Percentiles rank a stretch among this genome's conserved stretches.
Evolutionary conservation across 495 filamentous ascomycete species (phyloP).

Genomic region (Trypethelium eluteriae): DNA sequence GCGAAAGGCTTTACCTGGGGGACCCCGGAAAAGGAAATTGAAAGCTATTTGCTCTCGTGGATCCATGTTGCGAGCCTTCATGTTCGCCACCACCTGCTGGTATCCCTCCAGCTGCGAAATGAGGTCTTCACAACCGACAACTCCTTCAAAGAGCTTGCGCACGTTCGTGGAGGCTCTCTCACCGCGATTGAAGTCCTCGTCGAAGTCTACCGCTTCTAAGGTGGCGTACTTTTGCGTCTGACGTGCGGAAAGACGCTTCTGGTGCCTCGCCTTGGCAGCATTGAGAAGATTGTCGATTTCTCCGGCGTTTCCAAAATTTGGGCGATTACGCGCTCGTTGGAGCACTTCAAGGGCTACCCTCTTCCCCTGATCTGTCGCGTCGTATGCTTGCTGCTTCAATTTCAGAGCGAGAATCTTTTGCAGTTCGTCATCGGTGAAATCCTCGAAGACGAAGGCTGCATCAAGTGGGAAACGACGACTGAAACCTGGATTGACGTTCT

Average conservation of each 20-base stretch:
- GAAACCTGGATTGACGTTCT: constrained; percentile 71
- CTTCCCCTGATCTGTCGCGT: constrained; percentile 38
- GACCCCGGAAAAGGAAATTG: constrained; percentile 58
- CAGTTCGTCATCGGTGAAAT: constrained; percentile 56
- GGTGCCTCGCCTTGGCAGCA: constrained; percentile 51
- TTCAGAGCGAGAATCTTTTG: constrained; percentile 51
- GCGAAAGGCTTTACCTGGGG: constrained; percentile 45
- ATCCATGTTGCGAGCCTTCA: constrained; percentile 48
- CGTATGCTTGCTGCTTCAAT: constrained; percentile 42
- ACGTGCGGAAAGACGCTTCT: constrained; percentile 40
- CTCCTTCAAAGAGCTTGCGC: constrained; percentile 53
- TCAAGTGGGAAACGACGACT: constrained; percentile 59
- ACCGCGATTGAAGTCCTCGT: constrained; percentile 54
- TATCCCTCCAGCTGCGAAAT: constrained; percentile 54
- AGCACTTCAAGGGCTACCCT: constrained; percentile 46
- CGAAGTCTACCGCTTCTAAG: constrained; percentile 60
- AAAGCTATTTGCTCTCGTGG: constrained; percentile 51
- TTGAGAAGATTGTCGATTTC: constrained; percentile 61
- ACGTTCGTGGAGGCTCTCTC: constrained; percentile 46
- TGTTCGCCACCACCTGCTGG: constrained; percentile 45
- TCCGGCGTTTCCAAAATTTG: constrained; percentile 55
- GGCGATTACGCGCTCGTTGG: constrained; percentile 45
- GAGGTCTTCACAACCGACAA: constrained; percentile 58
- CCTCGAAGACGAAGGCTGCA: constrained; percentile 61
- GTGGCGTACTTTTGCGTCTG: constrained; percentile 15